Evolutionary conservation across 768 basidiomycete species (phyloP).

Genomic region (Kwoniella dendrophila): DNA sequence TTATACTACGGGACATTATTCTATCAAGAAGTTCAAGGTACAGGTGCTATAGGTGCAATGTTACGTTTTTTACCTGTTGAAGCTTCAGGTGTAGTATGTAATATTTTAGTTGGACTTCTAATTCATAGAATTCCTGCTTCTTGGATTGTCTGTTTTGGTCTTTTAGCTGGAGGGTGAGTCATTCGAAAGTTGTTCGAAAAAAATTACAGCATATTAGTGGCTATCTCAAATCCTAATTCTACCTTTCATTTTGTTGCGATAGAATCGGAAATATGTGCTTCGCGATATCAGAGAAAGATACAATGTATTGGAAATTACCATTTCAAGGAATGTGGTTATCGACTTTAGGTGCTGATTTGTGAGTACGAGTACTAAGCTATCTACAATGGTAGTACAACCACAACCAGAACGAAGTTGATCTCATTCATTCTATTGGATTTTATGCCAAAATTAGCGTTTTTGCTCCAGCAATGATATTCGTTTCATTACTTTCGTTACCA

Average conservation of each 20-base stretch:
- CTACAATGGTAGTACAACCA: background rate
- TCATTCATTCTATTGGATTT: too few relatives aligned
- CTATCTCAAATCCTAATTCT: background rate
- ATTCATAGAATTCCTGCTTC: conserved; percentile 48
- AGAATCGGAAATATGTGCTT: conserved; percentile 40
- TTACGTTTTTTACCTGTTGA: conserved; percentile 40
- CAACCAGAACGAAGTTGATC: conserved; percentile 32
- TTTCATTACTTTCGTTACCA: conserved; percentile 39
- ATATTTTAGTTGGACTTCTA: conserved; percentile 47
- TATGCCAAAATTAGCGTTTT: conserved; percentile 33
- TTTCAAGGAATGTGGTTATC: conserved; percentile 32
- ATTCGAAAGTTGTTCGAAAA: conserved; percentile 31
- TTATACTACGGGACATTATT: conserved; percentile 23
- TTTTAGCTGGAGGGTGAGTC: conserved; percentile 48
- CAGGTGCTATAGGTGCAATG: conserved; percentile 18
- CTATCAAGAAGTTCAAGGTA: conserved; percentile 23
- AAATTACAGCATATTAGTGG: conserved; percentile 11
- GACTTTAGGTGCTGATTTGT: conserved; percentile 47
- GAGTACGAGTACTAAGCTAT: conserved; percentile 26
- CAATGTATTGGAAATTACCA: conserved; percentile 41
- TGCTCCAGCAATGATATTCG: conserved; percentile 47
- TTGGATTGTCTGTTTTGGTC: conserved; percentile 47
- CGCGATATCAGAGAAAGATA: conserved; percentile 29
- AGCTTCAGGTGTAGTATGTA: conserved; percentile 36
- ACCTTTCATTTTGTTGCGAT: background rate